phyloP scores from a whole-genome alignment of 1,139 yeast species.

The Arxiozyma bovina region DNA sequence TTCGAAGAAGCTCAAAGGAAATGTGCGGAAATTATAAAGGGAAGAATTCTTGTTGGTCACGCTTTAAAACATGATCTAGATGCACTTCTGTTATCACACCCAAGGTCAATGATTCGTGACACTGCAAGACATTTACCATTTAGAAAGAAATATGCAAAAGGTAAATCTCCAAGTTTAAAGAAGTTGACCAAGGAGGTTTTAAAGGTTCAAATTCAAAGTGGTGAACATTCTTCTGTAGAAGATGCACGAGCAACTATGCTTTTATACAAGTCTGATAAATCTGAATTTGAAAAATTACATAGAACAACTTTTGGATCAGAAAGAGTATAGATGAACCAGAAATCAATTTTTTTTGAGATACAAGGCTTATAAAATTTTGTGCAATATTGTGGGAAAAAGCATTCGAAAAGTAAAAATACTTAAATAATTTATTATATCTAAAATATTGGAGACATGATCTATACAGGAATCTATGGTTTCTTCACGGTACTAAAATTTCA shows the following conservation, averaged over 20 bases:
- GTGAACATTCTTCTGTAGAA: slow-evolving; percentile 79
- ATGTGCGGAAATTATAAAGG: slow-evolving; percentile 43
- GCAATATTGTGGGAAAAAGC: not conserved
- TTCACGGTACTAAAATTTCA: not conserved
- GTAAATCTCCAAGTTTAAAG: slow-evolving; percentile 66
- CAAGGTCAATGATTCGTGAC: slow-evolving; percentile 57
- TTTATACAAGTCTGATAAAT: slow-evolving; percentile 52
- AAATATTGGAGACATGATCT: too few relatives aligned
- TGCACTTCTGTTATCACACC: slow-evolving; percentile 59
- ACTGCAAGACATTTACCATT: slow-evolving; percentile 60
- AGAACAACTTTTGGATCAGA: slow-evolving; percentile 2
- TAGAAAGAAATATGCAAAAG: slow-evolving; percentile 45
- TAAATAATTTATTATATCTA: too few relatives aligned
- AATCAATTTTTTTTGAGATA: too few relatives aligned
- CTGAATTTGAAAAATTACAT: slow-evolving; percentile 37
- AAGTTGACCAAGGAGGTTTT: slow-evolving; percentile 52
- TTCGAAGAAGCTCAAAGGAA: slow-evolving; percentile 58
- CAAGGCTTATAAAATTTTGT: too few relatives aligned
- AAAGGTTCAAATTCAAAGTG: slow-evolving; percentile 57
- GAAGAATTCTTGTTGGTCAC: slow-evolving; percentile 69
- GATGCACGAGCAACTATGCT: slow-evolving; percentile 87
- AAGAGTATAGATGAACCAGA: not conserved
- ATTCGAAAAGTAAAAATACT: too few relatives aligned
- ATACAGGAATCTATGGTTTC: not conserved
- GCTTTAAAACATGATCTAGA: slow-evolving; percentile 73